A percentile compares a stretch with the other conserved stretches of the same genome.
These are phyloP conservation scores for Tylopilus subfusipes DNA, from an alignment of 768 basidiomycete genomes.

Conservation along the genomic window DNA sequence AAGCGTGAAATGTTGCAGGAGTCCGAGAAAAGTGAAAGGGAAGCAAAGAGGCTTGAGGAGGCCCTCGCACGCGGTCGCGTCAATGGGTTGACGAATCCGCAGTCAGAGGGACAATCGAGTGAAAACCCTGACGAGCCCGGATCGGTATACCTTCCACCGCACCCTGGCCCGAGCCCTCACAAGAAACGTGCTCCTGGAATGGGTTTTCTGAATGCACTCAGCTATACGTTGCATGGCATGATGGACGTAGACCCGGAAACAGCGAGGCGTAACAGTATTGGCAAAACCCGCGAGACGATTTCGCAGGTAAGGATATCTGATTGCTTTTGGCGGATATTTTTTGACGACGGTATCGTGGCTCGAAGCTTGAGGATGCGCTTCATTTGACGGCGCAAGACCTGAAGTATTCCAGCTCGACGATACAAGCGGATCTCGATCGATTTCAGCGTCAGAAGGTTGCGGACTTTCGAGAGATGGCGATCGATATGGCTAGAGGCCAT, in stretches of 20 bases:
- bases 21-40: constrained; percentile 87
- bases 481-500: constrained; percentile 85
- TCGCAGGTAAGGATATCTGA: constrained; percentile 64
- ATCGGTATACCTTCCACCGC: constrained; percentile 63
- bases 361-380: constrained; percentile 90
- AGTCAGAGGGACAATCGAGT: constrained; percentile 31
- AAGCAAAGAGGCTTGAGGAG: constrained; percentile 84
- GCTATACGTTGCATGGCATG: constrained; percentile 94
- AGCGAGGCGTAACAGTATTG: constrained; percentile 87
- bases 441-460: constrained; percentile 99
- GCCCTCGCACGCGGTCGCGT: constrained; percentile 66
- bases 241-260: constrained; percentile 99
- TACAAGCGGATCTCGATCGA: constrained; percentile 95
- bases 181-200: constrained; percentile 68
- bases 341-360: constrained; percentile 17
- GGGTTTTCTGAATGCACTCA: constrained; percentile 86
- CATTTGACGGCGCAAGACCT: constrained; percentile 91
- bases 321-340: constrained; percentile 11
- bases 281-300: constrained; percentile 90
- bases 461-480: constrained; percentile 90
- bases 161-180: constrained; percentile 73
- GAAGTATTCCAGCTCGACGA: constrained; percentile 93
- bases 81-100: constrained; percentile 25
- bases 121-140: constrained; percentile 40
- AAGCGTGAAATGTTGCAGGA: constrained; percentile 85